phyloP scores from a whole-genome alignment of 2,329 filamentous ascomycete genomes.

The Calonectria naviculata region DNA sequence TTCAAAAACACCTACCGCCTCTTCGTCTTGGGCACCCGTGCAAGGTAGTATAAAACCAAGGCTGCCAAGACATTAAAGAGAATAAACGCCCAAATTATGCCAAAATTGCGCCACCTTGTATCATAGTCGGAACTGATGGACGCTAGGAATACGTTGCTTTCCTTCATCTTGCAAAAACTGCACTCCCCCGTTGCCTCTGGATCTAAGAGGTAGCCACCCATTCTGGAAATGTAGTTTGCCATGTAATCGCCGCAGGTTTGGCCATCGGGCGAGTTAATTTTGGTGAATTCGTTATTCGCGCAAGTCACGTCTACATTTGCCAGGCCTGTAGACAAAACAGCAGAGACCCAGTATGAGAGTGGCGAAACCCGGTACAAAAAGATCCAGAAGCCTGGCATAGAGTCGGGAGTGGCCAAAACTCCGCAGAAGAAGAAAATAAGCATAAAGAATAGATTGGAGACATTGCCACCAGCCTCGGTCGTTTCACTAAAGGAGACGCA shows the following conservation, averaged over 20 bases:
- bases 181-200: slow-evolving; percentile 60
- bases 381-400: slow-evolving; percentile 63
- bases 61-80: slow-evolving; percentile 66
- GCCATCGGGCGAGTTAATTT: slow-evolving; percentile 69
- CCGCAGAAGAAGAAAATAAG: slow-evolving; percentile 56
- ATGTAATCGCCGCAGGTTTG: slow-evolving; percentile 72
- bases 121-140: slow-evolving; percentile 62
- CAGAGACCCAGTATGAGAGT: slow-evolving; percentile 82
- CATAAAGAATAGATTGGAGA: slow-evolving; percentile 73
- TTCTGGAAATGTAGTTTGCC: slow-evolving; percentile 54
- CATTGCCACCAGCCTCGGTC: slow-evolving; percentile 72
- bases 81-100: slow-evolving; percentile 68
- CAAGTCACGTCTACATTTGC: slow-evolving; percentile 75
- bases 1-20: not conserved
- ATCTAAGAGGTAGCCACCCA: slow-evolving; percentile 67
- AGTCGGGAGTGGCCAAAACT: slow-evolving; percentile 50
- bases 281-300: slow-evolving; percentile 73
- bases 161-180: slow-evolving; percentile 61
- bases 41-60: slow-evolving; percentile 65
- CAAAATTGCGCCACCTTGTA: slow-evolving; percentile 76
- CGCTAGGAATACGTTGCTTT: slow-evolving; percentile 63
- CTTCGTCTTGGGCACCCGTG: slow-evolving; percentile 53
- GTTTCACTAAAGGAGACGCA: slow-evolving; percentile 74
- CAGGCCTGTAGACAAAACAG: slow-evolving; percentile 76
- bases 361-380: slow-evolving; percentile 76